Evolutionary conservation across 1,284 basidiomycete genomes (phyloP), one percentile per base, ranked within the genome.

Genomic region (Hemileia vastatrix): DNA sequence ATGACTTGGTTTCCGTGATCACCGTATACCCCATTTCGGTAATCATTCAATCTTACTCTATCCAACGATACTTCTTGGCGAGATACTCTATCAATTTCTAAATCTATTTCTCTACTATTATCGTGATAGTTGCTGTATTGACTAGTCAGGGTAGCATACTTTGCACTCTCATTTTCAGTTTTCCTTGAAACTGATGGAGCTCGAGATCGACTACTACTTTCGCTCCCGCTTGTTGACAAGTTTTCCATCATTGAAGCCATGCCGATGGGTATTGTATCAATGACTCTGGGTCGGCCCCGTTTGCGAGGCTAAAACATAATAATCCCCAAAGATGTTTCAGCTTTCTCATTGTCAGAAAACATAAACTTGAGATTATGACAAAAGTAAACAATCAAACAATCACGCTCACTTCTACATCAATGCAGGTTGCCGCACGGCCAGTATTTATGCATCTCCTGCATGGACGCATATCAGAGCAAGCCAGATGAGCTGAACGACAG

Each of bases 401-500:
- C 32, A 43, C n/a, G 24, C 23, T 36, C 11, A 59, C 57, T 49
- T 59, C 57, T 21, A 59, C 57, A 59, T 59, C 57, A 43, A 59
- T 59, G 43, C 57, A 59, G 6, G 57, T 59, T 23, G 48, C 57
- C 6, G 57, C 48, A 13, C 57, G 57, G 27, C 57, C 57, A 15
- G 57, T 59, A 21, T 59, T 48, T n/a, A 59, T 40, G 27, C 57
- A 59, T 19, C 57, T 48, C 6, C 57, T 44, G 31, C 57, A 59
- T 24, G 57, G 57, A 8, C 57, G 48, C 27, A 33, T 47, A 19
- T 59, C 57, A 24, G 57, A 59, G 36, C 57, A 59, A 36, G 57
- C 57, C n/a, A 59, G 49, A 11, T 59, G 57, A 18, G 57, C 57
- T 40, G 57, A 59, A 33, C 57, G 57, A 18, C 57, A 59, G 44